Evolutionary conservation across 768 basidiomycete species (phyloP), one percentile per base, ranked within the genome.

Genomic region (Lactarius trivialis): DNA sequence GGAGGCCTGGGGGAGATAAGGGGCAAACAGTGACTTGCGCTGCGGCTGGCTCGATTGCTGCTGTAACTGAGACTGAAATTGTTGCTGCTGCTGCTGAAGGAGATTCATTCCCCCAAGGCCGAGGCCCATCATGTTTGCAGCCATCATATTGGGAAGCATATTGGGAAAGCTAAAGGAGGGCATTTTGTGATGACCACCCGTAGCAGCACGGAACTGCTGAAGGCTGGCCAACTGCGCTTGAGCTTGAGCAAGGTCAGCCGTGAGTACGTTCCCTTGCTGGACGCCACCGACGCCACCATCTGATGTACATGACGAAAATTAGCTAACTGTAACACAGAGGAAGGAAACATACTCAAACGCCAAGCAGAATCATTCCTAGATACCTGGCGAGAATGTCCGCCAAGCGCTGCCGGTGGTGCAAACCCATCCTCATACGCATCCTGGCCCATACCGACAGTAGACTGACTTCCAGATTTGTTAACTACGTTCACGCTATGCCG

Each of bases 111-210:
- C 84, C 34, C 89, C 88, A 58, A 92, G 80, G 53, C 87, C 86
- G 39, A 94, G 76, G 21, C 93, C 91, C 91, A 93, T 92, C 86
- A 91, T 94, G 69, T 91, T 97, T 19, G 93, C 94, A 3, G 93
- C 94, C 89, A 94, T 91, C 84, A 96, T 89, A 70, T 95, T 95
- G 6, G 94, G 95, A 15, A 97, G 79, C 93, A 97, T 97, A 72
- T 97, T 97, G 6, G 95, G 95, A 79, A 98, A 94, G 72, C 91
- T 93, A 77, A 97, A 98, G 4, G 95, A 98, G 9, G 91, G 84
- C 92, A 97, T 93, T 79, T 96, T 96, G 72, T 92, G 87, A 69
- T 96, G 94, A 11, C 93, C 93, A 50, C 91, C 92, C 21, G 91
- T 88, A 5, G 93, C 93, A 33, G 93, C 94, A 69, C 95, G 89